Evolutionary conservation across 2,329 filamentous ascomycete genomes (phyloP).

Genomic region (Claviceps humidiphila): DNA sequence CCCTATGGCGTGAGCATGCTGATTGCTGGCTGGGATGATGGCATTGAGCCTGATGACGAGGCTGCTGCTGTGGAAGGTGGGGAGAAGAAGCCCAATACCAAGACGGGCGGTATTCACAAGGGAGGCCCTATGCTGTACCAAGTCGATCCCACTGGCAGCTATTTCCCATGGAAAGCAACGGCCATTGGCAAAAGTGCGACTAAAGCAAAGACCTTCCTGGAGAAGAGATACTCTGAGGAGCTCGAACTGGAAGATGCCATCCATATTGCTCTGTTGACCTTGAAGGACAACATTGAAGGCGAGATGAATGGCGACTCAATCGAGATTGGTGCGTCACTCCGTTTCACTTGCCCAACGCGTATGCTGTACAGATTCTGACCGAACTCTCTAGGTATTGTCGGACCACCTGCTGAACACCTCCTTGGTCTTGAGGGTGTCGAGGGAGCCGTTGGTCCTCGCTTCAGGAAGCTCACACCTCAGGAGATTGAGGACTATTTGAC

Average conservation of each 20-base stretch:
- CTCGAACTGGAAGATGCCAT: conserved; percentile 96
- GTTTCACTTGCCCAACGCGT: background rate
- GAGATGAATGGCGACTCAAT: conserved; percentile 99
- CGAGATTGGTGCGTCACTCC: conserved; percentile 63
- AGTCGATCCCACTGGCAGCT: conserved; percentile 96
- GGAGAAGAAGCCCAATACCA: conserved; percentile 64
- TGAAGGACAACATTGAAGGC: conserved; percentile 98
- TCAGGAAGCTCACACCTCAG: conserved; percentile 89
- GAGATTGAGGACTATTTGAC: conserved; percentile 99
- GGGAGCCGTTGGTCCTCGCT: conserved; percentile 70
- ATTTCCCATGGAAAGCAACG: conserved; percentile 99
- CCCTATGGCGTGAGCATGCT: conserved; percentile 94
- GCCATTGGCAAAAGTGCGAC: conserved; percentile 98
- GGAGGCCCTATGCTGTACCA: conserved; percentile 96
- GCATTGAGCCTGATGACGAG: conserved; percentile 73
- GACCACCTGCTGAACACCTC: conserved; percentile 83
- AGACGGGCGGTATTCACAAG: conserved; percentile 92
- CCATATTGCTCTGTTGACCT: conserved; percentile 89
- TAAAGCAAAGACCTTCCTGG: conserved; percentile 95
- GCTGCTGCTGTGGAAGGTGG: conserved; percentile 43
- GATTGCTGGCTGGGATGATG: conserved; percentile 96
- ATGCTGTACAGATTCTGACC: background rate
- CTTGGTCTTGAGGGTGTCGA: conserved; percentile 84
- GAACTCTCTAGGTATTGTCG: conserved; percentile 64
- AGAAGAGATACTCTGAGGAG: conserved; percentile 97